These are phyloP conservation scores for Saccharum hybrid DNA, from an alignment of 202 grass and related monocot genomes.

Conservation along the genomic window DNA sequence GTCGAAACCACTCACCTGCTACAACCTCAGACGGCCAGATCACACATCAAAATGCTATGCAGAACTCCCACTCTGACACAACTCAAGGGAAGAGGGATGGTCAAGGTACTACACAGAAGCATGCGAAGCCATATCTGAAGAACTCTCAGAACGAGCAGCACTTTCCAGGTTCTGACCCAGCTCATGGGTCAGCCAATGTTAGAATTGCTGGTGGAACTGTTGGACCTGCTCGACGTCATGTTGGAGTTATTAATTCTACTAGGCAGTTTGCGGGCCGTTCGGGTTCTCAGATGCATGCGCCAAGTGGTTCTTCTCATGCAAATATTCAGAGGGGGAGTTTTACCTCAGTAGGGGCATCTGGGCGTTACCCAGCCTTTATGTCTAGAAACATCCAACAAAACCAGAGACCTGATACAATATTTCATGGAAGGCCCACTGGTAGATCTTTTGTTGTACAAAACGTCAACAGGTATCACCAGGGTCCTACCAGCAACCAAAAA, in stretches of 20 bases:
- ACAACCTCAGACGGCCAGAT: constrained; percentile 50
- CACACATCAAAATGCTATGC: constrained; percentile 34
- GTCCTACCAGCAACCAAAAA: constrained; percentile 58
- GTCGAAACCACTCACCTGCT: constrained; percentile 35
- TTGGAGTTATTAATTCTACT: constrained; percentile 49
- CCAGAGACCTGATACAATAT: constrained; percentile 47
- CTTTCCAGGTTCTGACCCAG: constrained; percentile 49
- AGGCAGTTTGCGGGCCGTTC: constrained; percentile 42
- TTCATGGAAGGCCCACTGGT: constrained; percentile 52
- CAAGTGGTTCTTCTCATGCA: constrained; percentile 41
- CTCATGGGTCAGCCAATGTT: constrained; percentile 40
- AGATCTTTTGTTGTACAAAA: constrained; percentile 55
- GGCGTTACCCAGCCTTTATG: constrained; percentile 37
- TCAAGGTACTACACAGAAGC: constrained; percentile 45
- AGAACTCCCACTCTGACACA: constrained; percentile 35
- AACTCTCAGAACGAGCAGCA: constrained; percentile 49
- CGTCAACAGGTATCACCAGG: constrained; percentile 52
- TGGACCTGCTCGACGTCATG: constrained; percentile 48
- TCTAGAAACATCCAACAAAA: constrained; percentile 54
- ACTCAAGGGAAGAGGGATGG: constrained; percentile 38
- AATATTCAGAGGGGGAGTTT: constrained; percentile 53
- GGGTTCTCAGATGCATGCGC: constrained; percentile 45
- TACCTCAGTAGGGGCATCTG: constrained; percentile 39
- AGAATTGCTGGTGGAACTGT: constrained; percentile 55
- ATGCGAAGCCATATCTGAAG: constrained; percentile 56